Evolutionary conservation across 139 green algal species (phyloP).

Genomic region (Tetraselmis chui): DNA sequence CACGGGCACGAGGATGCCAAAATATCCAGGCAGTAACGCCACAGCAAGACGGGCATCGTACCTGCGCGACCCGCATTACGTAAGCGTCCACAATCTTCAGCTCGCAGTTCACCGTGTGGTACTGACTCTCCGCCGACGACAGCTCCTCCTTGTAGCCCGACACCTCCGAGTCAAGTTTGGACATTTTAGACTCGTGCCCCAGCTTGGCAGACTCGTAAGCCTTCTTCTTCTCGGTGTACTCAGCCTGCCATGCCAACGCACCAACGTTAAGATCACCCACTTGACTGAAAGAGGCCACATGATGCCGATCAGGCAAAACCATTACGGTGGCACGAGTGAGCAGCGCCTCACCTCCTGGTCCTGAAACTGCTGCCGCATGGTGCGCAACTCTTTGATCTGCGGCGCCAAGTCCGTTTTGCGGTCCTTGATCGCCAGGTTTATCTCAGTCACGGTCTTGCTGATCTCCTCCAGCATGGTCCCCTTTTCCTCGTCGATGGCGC

Average conservation of each 20-base stretch:
- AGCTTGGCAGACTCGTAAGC: background rate
- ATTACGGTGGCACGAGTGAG: background rate
- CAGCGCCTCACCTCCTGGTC: constrained; percentile 10
- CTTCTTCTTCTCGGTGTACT: constrained; percentile 14
- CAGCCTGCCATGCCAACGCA: background rate
- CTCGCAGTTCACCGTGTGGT: constrained; percentile 7
- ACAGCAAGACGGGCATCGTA: no score
- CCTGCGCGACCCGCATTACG: background rate
- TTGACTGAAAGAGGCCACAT: background rate
- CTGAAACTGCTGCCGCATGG: background rate
- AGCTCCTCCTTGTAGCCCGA: background rate
- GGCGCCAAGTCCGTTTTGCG: constrained; percentile 16
- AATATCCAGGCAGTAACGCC: no score
- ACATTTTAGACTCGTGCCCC: constrained; percentile 5
- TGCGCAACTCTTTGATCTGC: constrained; percentile 19
- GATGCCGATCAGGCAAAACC: background rate
- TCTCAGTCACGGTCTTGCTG: constrained; percentile 1
- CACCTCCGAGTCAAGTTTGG: constrained; percentile 5
- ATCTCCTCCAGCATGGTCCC: constrained; percentile 12
- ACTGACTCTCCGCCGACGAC: background rate
- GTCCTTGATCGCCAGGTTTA: constrained; percentile 15
- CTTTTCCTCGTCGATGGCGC: constrained; percentile 13
- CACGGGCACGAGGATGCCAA: no score
- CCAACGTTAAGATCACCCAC: background rate
- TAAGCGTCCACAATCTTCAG: background rate